phyloP scores from a whole-genome alignment of 2,329 filamentous ascomycete genomes.

The Neobulgaria alba region DNA sequence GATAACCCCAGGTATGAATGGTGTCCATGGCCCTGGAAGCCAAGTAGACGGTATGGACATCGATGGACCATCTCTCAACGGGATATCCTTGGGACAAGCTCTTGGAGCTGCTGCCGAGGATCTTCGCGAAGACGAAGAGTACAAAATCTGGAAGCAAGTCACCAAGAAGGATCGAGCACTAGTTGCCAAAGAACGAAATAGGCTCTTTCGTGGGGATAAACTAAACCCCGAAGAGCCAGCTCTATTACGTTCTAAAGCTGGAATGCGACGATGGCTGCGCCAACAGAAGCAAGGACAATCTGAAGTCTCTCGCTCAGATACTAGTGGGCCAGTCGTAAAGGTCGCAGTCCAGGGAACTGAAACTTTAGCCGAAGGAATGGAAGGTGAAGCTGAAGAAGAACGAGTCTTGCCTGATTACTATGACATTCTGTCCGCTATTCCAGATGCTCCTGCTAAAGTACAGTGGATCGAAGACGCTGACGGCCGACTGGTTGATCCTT shows the following conservation, averaged over 20 bases:
- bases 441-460: conserved; percentile 69
- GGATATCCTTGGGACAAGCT: conserved; percentile 53
- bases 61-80: conserved; percentile 65
- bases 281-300: conserved; percentile 63
- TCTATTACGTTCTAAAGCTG: conserved; percentile 71
- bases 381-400: conserved; percentile 62
- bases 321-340: conserved; percentile 35
- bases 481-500: conserved; percentile 80
- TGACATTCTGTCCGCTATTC: conserved; percentile 75
- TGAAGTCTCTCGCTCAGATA: conserved; percentile 33
- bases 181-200: conserved; percentile 75
- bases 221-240: conserved; percentile 85
- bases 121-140: conserved; percentile 82
- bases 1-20: conserved; percentile 66
- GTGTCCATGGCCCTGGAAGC: conserved; percentile 57
- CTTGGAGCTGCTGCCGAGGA: conserved; percentile 64
- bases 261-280: conserved; percentile 81
- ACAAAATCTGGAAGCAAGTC: conserved; percentile 97
- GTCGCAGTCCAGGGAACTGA: conserved; percentile 48
- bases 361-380: conserved; percentile 89
- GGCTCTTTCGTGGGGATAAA: conserved; percentile 76
- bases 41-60: conserved; percentile 82
- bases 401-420: conserved; percentile 90
- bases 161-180: conserved; percentile 92
- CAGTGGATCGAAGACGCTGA: conserved; percentile 87